Evolutionary conservation across 2,329 filamentous ascomycete species (phyloP), one percentile per base, ranked within the genome.

Genomic region (Xylariaceae sp.): DNA sequence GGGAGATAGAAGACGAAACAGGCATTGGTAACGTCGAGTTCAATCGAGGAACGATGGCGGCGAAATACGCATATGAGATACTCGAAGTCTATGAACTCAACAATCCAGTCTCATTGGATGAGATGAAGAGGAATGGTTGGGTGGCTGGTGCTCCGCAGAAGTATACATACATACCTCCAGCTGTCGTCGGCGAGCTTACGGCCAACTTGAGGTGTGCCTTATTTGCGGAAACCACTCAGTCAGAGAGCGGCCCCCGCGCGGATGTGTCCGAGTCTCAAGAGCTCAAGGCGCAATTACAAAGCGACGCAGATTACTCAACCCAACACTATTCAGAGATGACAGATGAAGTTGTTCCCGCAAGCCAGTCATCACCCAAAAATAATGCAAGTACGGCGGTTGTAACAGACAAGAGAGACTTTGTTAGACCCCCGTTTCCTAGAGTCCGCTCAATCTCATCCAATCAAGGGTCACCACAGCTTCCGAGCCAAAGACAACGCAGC

Each of bases 11-110:
- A 14, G 72, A 76, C 43, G 66, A 73, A 4, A 70, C 69, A 3
- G 82, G 82, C 0, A 57, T 80, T 2, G 83, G 82, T 14, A 86
- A 85, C 56, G 71, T 65, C 2, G 79, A 82, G 9, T 86, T 83
- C 67, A 82, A 83, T 56, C 65, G 70, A 8, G 74, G 74, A 6
- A 70, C 64, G 34, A 70, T 60, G n/a, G n/a, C 48, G 23, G 54
- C 70, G 14, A 76, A 75, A 21, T 83, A 74, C 58, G 83, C 81
- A 3, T 83, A 85, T 65, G 79, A 82, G 63, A 74, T 86, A 40
- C 62, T 78, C 19, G 78, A 87, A 63, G 76, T 89, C 1, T 89
- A 87, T 65, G 78, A 85, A 69, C 77, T 89, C 23, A 87, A 87
- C 64, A 81, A 88, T 67, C 82, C 85, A 0, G 75, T 86, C 1